Evolutionary conservation across 495 filamentous ascomycete species (phyloP), one percentile per base, ranked within the genome.

Genomic region (Cercophora scortea): DNA sequence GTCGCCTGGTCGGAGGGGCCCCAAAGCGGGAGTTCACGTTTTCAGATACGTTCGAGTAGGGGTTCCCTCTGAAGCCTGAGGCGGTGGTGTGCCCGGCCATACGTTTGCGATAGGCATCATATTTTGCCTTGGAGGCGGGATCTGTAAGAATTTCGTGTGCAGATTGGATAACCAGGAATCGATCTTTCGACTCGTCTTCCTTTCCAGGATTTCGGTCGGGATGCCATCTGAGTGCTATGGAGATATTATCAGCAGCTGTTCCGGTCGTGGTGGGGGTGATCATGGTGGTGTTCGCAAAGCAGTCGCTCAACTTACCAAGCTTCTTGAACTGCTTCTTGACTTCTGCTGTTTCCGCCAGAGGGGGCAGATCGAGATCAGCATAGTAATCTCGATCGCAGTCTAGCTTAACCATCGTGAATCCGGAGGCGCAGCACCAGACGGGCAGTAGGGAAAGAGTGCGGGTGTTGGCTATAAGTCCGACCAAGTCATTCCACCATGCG

Each of bases 241-340:
- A 19, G 32, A 36, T 16, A 12, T 17, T 1, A 25, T 33, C 4
- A 33, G 47, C 34, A 17, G 12, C 15, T 17, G 17, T 3, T 2
- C 25, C 5, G 25, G 25, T 25, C 25, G 25, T 25, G 25, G 25
- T 25, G 25, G 25, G 25, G 25, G 2, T 25, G 25, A 25, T 25
- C 2, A 25, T 25, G 25, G 25, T 25, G 12, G 18, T 7, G 16
- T 4, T 49, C 10, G 10, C 15, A 49, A 5, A 13, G 25, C 34
- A 11, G 6, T n/a, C 7, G 6, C 16, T 16, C 9, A 41, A 55
- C 74, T 50, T 71, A 90, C 87, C 88, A 59, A 95, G 77, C 68
- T 89, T 90, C 59, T 82, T 79, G 71, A 90, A 96, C 59, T 90
- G 86, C 70, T 83, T 90, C 68, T 89, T 93, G 59, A 95, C 81